Evolutionary conservation across 306 rosid genomes (phyloP).

Genomic region (Purshia tridentata): DNA sequence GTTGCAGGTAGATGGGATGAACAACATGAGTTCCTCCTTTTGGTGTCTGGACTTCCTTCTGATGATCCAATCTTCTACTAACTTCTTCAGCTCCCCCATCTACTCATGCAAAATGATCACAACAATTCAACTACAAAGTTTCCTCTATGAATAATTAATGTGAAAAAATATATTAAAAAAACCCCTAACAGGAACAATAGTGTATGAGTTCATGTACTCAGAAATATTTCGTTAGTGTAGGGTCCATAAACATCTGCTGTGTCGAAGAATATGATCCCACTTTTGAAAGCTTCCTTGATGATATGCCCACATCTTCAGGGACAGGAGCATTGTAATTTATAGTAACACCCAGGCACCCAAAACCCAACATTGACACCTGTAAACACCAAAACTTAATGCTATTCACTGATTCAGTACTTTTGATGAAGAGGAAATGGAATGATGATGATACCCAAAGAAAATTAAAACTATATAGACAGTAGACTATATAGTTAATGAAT

Average conservation of each 20-base stretch:
- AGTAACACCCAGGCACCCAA: slow-evolving; percentile 36
- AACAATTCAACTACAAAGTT: slow-evolving; percentile 20
- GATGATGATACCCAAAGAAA: too few relatives aligned
- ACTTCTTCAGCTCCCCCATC: slow-evolving; percentile 63
- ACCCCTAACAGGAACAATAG: too few relatives aligned
- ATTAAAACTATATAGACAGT: too few relatives aligned
- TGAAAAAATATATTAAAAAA: too few relatives aligned
- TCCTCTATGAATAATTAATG: slow-evolving; percentile 56
- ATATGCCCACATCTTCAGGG: slow-evolving; percentile 29
- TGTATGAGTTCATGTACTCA: slow-evolving; percentile 11
- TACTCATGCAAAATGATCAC: not conserved
- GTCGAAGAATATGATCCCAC: slow-evolving; percentile 44
- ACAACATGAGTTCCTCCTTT: slow-evolving; percentile 68
- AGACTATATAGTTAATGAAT: too few relatives aligned
- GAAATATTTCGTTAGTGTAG: slow-evolving; percentile 22
- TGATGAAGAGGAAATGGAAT: too few relatives aligned
- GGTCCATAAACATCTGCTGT: slow-evolving; percentile 33
- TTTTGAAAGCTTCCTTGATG: slow-evolving; percentile 26
- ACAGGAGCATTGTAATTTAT: slow-evolving; percentile 33
- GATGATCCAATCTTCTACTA: slow-evolving; percentile 67
- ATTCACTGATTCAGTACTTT: too few relatives aligned
- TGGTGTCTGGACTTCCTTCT: slow-evolving; percentile 61
- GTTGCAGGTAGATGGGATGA: slow-evolving; percentile 54
- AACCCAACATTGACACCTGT: slow-evolving; percentile 40
- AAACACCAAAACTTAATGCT: not conserved